Conservation (phyloP, 1,284 basidiomycete genomes). For the Rhodotorula sp. region DNA sequence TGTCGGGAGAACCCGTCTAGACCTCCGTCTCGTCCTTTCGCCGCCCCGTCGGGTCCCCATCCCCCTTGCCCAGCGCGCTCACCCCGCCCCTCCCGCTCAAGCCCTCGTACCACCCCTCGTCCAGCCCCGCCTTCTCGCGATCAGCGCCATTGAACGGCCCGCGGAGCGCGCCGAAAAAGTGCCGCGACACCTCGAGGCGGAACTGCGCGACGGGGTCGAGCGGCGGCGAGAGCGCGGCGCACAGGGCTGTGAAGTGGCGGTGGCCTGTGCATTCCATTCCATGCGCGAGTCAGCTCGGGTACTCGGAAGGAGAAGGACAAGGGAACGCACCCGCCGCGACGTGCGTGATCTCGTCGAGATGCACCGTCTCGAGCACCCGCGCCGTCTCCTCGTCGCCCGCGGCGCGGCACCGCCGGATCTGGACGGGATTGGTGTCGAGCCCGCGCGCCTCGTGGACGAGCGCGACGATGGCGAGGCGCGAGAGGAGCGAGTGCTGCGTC, state of each 20-base stretch:
- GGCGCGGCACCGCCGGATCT: conserved; percentile 72
- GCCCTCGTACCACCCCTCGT: conserved; percentile 47
- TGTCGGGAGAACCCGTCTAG: not conserved
- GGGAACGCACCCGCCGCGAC: conserved; percentile 78
- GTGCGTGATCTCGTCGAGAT: conserved; percentile 79
- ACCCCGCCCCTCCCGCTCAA: conserved; percentile 16
- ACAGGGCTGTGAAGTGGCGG: conserved; percentile 59
- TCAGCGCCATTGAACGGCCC: conserved; percentile 81
- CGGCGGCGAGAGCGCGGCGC: conserved; percentile 58
- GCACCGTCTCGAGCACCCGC: conserved; percentile 70
- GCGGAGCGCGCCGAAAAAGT: conserved; percentile 63
- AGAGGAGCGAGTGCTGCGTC: conserved; percentile 69
- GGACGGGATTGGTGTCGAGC: conserved; percentile 80
- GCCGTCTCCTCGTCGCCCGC: conserved; percentile 72
- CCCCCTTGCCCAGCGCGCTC: not conserved
- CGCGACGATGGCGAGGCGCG: conserved; percentile 82
- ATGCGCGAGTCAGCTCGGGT: not conserved
- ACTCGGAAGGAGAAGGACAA: not conserved
- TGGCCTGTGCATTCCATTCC: not conserved
- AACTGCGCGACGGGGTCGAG: conserved; percentile 72
- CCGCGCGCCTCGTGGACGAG: conserved; percentile 86
- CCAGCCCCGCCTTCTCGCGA: conserved; percentile 63
- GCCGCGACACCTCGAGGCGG: conserved; percentile 68
- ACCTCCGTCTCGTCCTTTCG: too few species aligned
- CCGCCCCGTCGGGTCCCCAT: not conserved